Evolutionary conservation across 225 moss, liverwort and hornwort genomes (phyloP).

Genomic region (Anthoceros angustus): DNA sequence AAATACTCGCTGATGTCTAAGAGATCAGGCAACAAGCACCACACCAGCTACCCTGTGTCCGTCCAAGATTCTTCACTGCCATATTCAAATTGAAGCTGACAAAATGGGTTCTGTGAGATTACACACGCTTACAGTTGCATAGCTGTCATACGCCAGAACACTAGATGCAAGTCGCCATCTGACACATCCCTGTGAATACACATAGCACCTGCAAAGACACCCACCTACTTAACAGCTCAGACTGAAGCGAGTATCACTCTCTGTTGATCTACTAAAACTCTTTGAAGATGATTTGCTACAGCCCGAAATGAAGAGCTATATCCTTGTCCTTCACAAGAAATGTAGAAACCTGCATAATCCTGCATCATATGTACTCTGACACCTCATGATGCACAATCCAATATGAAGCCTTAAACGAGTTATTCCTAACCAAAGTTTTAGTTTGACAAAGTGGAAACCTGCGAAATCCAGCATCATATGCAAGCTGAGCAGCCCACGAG

Average conservation of each 20-base stretch:
- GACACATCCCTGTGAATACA: slow-evolving; percentile 52
- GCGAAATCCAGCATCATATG: slow-evolving; percentile 57
- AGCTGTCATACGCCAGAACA: slow-evolving; percentile 62
- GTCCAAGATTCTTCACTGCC: not conserved
- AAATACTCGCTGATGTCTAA: no score
- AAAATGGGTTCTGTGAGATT: not conserved
- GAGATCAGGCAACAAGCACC: no score
- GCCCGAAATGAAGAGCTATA: not conserved
- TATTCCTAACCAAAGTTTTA: not conserved
- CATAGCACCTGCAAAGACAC: slow-evolving; percentile 40
- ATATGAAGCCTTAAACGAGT: not conserved
- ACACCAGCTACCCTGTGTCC: no score
- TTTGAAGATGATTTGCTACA: not conserved
- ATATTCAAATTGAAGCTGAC: not conserved
- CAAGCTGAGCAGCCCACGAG: slow-evolving; percentile 67
- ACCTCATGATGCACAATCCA: not conserved
- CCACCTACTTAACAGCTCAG: not conserved
- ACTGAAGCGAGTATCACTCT: not conserved
- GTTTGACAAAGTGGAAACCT: slow-evolving; percentile 14
- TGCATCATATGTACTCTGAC: not conserved
- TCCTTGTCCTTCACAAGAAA: not conserved
- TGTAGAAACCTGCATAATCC: not conserved
- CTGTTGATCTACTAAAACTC: not conserved
- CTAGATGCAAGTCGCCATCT: slow-evolving; percentile 85
- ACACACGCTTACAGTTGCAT: slow-evolving; percentile 6